phyloP scores from a whole-genome alignment of 805 yeast species.

The Saccharomycopsis sp. region DNA sequence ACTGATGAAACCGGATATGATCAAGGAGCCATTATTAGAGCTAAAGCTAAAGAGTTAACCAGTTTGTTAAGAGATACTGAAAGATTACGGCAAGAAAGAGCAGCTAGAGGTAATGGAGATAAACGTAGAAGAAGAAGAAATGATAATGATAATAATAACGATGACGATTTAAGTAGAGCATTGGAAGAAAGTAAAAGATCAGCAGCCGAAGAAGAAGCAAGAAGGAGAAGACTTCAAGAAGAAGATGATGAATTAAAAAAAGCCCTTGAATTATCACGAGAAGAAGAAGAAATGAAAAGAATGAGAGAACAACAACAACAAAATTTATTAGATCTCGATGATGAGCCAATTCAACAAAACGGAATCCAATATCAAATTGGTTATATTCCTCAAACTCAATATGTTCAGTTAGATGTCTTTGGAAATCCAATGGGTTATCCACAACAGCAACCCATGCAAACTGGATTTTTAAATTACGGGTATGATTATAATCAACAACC shows the following conservation, averaged over 20 bases:
- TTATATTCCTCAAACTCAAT: slow-evolving; percentile 27
- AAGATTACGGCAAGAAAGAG: slow-evolving; percentile 62
- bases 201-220: slow-evolving; percentile 72
- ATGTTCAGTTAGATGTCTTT: slow-evolving; percentile 42
- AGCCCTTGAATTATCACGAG: slow-evolving; percentile 62
- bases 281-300: slow-evolving; percentile 64
- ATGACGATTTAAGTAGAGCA: slow-evolving; percentile 70
- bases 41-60: slow-evolving; percentile 83
- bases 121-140: slow-evolving; percentile 26
- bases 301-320: slow-evolving; percentile 31
- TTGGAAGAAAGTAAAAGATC: slow-evolving; percentile 70
- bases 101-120: slow-evolving; percentile 22
- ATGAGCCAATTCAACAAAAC: slow-evolving; percentile 26
- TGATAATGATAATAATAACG: slow-evolving; percentile 36
- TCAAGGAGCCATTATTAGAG: slow-evolving; percentile 81
- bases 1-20: slow-evolving; percentile 70
- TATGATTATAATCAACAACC: slow-evolving; percentile 25
- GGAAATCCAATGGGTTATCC: slow-evolving; percentile 44
- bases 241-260: slow-evolving; percentile 55
- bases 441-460: slow-evolving; percentile 34
- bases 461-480: slow-evolving; percentile 43
- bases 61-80: slow-evolving; percentile 74
- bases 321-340: slow-evolving; percentile 46
- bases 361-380: slow-evolving; percentile 17
- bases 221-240: slow-evolving; percentile 33